phyloP scores from a whole-genome alignment of 805 yeast genomes.

The Naumovozyma baii region DNA sequence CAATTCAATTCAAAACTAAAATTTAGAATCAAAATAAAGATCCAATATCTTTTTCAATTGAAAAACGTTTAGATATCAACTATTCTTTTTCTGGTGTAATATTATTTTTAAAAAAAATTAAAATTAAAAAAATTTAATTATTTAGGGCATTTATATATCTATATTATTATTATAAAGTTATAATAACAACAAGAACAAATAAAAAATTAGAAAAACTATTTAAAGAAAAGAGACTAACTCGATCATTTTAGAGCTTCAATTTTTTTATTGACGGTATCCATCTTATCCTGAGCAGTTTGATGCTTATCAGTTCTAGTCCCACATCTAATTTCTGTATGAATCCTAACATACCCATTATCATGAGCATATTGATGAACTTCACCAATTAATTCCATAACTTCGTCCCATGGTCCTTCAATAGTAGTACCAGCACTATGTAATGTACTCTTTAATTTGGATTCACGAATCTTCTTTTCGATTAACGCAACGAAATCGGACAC shows the following conservation, averaged over 20 bases:
- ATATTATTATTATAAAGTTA: neutral
- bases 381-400: slow-evolving; percentile 72
- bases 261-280: slow-evolving; percentile 53
- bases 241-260: slow-evolving; percentile 18
- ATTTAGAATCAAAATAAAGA: slow-evolving; percentile 2
- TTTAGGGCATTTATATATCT: neutral
- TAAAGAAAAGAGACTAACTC: too few species aligned
- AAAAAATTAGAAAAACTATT: too few species aligned
- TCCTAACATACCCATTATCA: slow-evolving; percentile 59
- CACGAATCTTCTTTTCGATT: slow-evolving; percentile 54
- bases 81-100: neutral
- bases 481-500: slow-evolving; percentile 73
- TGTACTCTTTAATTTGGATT: slow-evolving; percentile 53
- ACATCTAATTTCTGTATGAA: slow-evolving; percentile 78
- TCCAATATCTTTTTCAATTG: slow-evolving; percentile 1
- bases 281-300: slow-evolving; percentile 66
- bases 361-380: slow-evolving; percentile 67
- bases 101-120: too few species aligned
- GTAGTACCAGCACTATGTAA: slow-evolving; percentile 92
- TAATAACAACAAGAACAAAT: neutral
- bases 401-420: slow-evolving; percentile 86
- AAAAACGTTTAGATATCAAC: neutral
- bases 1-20: slow-evolving; percentile 2
- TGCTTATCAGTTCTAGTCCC: slow-evolving; percentile 75
- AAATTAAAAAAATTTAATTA: too few species aligned